These are phyloP conservation scores for Amanita pallidorosea DNA, from an alignment of 768 basidiomycete species.

Conservation along the genomic window DNA sequence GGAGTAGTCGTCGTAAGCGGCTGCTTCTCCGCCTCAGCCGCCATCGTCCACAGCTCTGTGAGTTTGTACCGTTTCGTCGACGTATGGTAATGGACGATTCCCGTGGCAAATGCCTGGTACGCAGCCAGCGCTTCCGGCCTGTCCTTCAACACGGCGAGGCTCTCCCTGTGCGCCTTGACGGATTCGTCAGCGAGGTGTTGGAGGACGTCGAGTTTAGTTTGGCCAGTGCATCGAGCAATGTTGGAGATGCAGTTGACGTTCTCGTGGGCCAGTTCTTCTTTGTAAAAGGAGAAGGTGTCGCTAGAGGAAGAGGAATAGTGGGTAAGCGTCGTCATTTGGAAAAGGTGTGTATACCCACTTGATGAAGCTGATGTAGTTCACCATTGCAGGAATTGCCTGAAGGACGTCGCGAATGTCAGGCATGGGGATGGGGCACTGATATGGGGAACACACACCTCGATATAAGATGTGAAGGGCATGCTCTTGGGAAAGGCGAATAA, in stretches of 20 bases:
- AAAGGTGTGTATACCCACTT: not conserved
- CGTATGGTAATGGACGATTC: slow-evolving; percentile 1
- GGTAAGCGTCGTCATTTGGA: too few relatives aligned
- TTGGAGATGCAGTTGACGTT: slow-evolving; percentile 4
- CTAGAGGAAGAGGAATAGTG: not conserved
- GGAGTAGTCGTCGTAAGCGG: too few relatives aligned
- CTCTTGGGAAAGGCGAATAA: slow-evolving; percentile 1
- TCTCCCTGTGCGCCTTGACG: not conserved
- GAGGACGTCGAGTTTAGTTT: not conserved
- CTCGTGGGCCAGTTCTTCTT: slow-evolving; percentile 1
- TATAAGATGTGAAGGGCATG: slow-evolving; percentile 6
- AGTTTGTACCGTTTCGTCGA: slow-evolving; percentile 2
- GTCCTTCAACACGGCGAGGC: not conserved
- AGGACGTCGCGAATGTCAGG: too few relatives aligned
- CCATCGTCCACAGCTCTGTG: not conserved
- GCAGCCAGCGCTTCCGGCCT: not conserved
- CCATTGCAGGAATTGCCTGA: not conserved
- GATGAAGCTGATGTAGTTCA: slow-evolving; percentile 1
- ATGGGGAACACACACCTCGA: not conserved
- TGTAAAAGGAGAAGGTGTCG: slow-evolving; percentile 5
- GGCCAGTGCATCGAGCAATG: not conserved
- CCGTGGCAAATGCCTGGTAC: not conserved
- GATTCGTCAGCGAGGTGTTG: not conserved
- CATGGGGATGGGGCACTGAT: too few relatives aligned
- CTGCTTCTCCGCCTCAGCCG: not conserved